These are phyloP conservation scores for Solanum chmielewskii DNA, from an alignment of 257 asterid genomes.

Conservation along the genomic window DNA sequence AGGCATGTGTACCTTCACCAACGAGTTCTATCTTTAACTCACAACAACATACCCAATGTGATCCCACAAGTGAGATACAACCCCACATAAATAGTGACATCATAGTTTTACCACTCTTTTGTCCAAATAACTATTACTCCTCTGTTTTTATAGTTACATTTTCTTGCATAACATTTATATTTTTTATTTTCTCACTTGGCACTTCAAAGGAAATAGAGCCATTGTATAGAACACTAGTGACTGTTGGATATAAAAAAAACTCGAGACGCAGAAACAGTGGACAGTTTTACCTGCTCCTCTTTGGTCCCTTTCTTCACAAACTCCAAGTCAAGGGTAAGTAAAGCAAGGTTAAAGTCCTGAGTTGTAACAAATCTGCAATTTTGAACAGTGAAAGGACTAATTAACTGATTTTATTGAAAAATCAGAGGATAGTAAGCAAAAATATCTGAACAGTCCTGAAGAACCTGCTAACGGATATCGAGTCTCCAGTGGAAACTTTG, in stretches of 20 bases:
- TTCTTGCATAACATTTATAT: background rate
- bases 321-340: slow-evolving; percentile 92
- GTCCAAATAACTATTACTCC: background rate
- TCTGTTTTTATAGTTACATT: background rate
- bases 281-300: slow-evolving; percentile 63
- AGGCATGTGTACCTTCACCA: background rate
- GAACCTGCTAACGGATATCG: slow-evolving; percentile 66
- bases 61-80: background rate
- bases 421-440: background rate
- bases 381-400: background rate
- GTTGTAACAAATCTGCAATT: slow-evolving; percentile 66
- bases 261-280: background rate
- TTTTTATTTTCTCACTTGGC: background rate
- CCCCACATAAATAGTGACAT: background rate
- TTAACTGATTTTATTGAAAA: background rate
- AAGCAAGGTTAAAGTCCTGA: slow-evolving; percentile 63
- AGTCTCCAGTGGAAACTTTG: slow-evolving; percentile 72
- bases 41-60: background rate
- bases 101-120: background rate
- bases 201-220: slow-evolving; percentile 9
- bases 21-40: background rate
- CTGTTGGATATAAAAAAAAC: background rate
- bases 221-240: background rate
- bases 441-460: background rate
- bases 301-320: slow-evolving; percentile 79